Percentiles rank a stretch among this genome's conserved stretches.
These are phyloP conservation scores for Diutina rugosa DNA, from an alignment of 1,139 yeast genomes.

Conservation along the genomic window DNA sequence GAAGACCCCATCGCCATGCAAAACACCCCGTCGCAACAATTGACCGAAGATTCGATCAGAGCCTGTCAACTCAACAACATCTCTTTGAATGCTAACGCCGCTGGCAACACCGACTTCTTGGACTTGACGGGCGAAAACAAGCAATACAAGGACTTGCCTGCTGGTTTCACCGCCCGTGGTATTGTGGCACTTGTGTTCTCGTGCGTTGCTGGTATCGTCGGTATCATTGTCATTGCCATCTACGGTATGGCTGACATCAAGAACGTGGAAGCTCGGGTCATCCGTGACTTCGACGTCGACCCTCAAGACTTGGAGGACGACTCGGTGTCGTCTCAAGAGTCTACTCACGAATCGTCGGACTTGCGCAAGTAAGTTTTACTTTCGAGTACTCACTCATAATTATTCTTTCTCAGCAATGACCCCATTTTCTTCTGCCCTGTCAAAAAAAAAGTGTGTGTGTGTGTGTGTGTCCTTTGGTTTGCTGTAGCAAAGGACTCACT, in stretches of 20 bases:
- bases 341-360: neutral
- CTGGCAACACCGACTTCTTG: slow-evolving; percentile 54
- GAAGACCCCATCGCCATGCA: slow-evolving; percentile 49
- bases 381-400: neutral
- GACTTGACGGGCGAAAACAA: slow-evolving; percentile 63
- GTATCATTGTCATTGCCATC: slow-evolving; percentile 60
- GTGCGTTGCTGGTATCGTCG: slow-evolving; percentile 64
- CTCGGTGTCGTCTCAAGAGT: neutral
- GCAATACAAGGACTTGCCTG: slow-evolving; percentile 55
- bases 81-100: slow-evolving; percentile 61
- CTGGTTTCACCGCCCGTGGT: slow-evolving; percentile 85
- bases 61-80: slow-evolving; percentile 8
- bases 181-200: slow-evolving; percentile 80
- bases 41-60: slow-evolving; percentile 23
- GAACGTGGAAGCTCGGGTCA: slow-evolving; percentile 41
- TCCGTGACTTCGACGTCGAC: slow-evolving; percentile 34
- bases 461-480: neutral
- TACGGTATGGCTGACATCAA: slow-evolving; percentile 71
- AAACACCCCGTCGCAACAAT: slow-evolving; percentile 25
- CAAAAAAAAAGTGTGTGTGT: neutral
- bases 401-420: neutral
- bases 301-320: slow-evolving; percentile 15
- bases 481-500: neutral
- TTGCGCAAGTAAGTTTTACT: neutral
- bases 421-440: neutral